A percentile compares a stretch with the other conserved stretches of the same genome.
Conservation (phyloP, 345 rosid species). For the Xanthoceras sorbifolium region DNA sequence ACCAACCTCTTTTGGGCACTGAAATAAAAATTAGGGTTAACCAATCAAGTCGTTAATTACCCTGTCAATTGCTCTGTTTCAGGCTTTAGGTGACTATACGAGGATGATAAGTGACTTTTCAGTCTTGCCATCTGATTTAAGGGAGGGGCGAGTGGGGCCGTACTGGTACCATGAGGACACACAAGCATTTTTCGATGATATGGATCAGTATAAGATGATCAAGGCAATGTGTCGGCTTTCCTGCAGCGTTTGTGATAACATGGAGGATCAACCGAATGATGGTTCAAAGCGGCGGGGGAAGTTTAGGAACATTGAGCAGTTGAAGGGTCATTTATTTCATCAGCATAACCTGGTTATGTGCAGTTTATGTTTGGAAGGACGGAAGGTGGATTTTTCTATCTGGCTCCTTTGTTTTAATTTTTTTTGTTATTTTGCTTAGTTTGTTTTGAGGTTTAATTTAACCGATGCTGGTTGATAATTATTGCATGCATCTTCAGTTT, state of each 20-base stretch:
- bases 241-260: constrained; percentile 77
- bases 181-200: constrained; percentile 83
- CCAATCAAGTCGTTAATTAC: background rate
- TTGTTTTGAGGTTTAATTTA: background rate
- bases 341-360: constrained; percentile 82
- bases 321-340: constrained; percentile 93
- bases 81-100: constrained; percentile 95
- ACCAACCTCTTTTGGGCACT: background rate
- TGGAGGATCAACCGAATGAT: constrained; percentile 61
- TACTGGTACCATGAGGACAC: constrained; percentile 93
- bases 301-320: constrained; percentile 85
- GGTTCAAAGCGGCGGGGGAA: constrained; percentile 56
- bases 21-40: background rate
- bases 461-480: background rate
- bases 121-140: constrained; percentile 72
- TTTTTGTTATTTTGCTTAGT: background rate
- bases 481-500: background rate
- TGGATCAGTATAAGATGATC: constrained; percentile 91
- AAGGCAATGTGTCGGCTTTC: constrained; percentile 98
- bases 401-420: background rate
- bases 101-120: constrained; percentile 85
- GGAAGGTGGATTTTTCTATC: constrained; percentile 57
- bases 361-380: constrained; percentile 86
- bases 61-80: background rate
- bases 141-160: constrained; percentile 74